These are phyloP conservation scores for Candida sonorensis DNA, from an alignment of 805 yeast species.

Conservation along the genomic window DNA sequence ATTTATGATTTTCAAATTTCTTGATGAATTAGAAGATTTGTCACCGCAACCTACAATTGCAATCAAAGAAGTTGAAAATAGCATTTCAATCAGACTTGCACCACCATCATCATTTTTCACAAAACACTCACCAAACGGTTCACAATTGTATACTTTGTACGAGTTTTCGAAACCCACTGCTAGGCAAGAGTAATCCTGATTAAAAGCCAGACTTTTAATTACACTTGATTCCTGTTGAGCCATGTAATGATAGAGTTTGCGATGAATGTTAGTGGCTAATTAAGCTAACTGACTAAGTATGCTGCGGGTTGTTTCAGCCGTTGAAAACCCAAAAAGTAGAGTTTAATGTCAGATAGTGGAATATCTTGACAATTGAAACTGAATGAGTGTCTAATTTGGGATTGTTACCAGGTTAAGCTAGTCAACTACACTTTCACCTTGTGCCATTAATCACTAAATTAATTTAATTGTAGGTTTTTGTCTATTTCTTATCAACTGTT, in stretches of 20 bases:
- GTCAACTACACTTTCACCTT: no score
- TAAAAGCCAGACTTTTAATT: slow-evolving; percentile 38
- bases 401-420: no score
- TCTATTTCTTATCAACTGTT: no score
- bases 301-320: no score
- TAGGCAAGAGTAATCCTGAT: slow-evolving; percentile 83
- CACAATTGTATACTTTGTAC: slow-evolving; percentile 77
- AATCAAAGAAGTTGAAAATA: slow-evolving; percentile 78
- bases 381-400: no score
- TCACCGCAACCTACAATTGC: slow-evolving; percentile 80
- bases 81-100: slow-evolving; percentile 77
- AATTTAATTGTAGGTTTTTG: no score
- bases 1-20: slow-evolving; percentile 76
- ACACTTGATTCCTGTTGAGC: slow-evolving; percentile 5
- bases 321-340: no score
- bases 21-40: slow-evolving; percentile 62
- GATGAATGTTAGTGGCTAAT: neutral
- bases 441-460: no score
- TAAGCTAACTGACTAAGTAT: no score
- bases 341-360: no score
- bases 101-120: slow-evolving; percentile 41
- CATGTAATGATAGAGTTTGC: neutral
- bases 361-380: no score
- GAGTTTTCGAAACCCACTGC: slow-evolving; percentile 64
- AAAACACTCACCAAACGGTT: slow-evolving; percentile 75